phyloP scores from a whole-genome alignment of 306 rosid species.

The Sphenostylis stenocarpa region DNA sequence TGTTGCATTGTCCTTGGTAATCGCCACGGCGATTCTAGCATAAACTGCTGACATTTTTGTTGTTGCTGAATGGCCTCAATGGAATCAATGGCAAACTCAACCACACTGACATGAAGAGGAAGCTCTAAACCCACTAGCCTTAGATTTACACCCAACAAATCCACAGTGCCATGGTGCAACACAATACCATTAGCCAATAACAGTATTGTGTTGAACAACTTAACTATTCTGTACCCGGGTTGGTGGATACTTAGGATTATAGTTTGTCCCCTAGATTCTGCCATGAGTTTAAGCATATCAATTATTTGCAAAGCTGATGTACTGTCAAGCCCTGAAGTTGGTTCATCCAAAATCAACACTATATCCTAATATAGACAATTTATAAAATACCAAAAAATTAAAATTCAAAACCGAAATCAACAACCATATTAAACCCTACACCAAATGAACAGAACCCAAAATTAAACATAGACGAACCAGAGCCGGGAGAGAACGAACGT shows the following conservation, averaged over 20 bases:
- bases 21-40: too few species aligned
- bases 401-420: too few species aligned
- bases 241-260: slow-evolving; percentile 74
- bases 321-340: slow-evolving; percentile 87
- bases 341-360: slow-evolving; percentile 73
- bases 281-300: slow-evolving; percentile 72
- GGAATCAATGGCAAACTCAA: slow-evolving; percentile 75
- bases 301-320: slow-evolving; percentile 68
- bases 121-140: slow-evolving; percentile 63
- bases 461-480: too few species aligned
- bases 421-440: too few species aligned
- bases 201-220: slow-evolving; percentile 59
- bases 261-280: slow-evolving; percentile 59
- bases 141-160: slow-evolving; percentile 56
- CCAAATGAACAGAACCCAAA: too few species aligned
- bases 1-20: slow-evolving; percentile 22
- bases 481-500: too few species aligned
- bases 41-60: slow-evolving; percentile 20
- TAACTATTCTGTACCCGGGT: slow-evolving; percentile 75
- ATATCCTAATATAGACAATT: too few species aligned
- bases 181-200: slow-evolving; percentile 61
- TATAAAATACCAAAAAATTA: too few species aligned
- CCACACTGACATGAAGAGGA: slow-evolving; percentile 68
- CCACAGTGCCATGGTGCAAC: slow-evolving; percentile 68
- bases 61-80: slow-evolving; percentile 54